Base-by-base conservation (phyloP, 495 filamentous ascomycete species). In the Trichocladium uniseriatum region DNA sequence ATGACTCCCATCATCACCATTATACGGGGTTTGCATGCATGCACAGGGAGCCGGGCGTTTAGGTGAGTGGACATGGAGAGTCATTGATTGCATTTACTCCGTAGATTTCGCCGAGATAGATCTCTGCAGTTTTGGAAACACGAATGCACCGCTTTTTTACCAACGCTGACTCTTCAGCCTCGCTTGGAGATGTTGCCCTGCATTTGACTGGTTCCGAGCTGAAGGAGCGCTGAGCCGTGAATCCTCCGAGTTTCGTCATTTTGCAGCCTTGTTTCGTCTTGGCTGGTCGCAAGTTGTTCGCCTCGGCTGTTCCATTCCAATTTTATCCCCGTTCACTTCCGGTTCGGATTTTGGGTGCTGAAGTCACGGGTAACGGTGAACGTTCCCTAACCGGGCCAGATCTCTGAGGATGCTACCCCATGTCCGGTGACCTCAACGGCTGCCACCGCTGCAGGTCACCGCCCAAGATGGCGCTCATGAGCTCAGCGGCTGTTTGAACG, bases 401-500 rank as follows among this genome's bases (percentile, higher is more conserved):
- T 19, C 32, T 18, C 10, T 27, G 32, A 31, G 20, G 16, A 43
- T 43, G 16, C 41, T 15, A 41, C 24, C 35, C 31, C 22, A 28
- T 38, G 41, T 36, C 20, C 9, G 43, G 41, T 47, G 22, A 49
- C 47, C 39, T 22, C 40, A 41, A 42, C 28, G 10, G 27, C n/a
- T n/a, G n/a, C n/a, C n/a, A n/a, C n/a, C n/a, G n/a, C n/a, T 38
- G 49, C 49, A 54, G 42, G 55, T 53, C 49, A 56, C 52, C 48
- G 29, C 22, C 32, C 21, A 38, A 45, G 52, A 21, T 16, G 19
- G 24, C 20, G 34, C 36, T 49, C 45, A 13, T 31, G 41, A 28
- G 19, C 22, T 6, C 32, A 36, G 36, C 15, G 41, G 21, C n/a
- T n/a, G n/a, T n/a, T n/a, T n/a, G n/a, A n/a, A n/a, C n/a, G n/a